Evolutionary conservation across 2,329 filamentous ascomycete genomes (phyloP), one percentile per base, ranked within the genome.

Genomic region (Metarhizium guizhouense): DNA sequence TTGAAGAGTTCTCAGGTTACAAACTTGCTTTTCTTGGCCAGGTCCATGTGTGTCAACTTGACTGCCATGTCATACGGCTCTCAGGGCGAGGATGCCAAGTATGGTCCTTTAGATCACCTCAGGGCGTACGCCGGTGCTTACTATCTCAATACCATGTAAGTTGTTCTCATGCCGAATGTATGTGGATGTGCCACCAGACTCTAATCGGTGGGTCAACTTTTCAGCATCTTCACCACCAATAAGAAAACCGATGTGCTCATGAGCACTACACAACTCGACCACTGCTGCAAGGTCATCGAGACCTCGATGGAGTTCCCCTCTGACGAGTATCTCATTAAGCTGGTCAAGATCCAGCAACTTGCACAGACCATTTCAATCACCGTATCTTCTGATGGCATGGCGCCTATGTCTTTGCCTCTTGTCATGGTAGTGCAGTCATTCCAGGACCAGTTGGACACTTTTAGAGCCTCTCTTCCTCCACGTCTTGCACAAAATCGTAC

Each of bases 1-100:
- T 64, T 79, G 51, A 77, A 75, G 61, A 77, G 74, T 59, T 74
- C 76, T 51, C 76, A 79, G 62, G 65, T 79, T 42, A 77, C 72
- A 0, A 79, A 79, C 53, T 56, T 80, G 4, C 64, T 80, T 2
- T 79, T 76, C 58, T 66, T 81, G 52, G 70, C 74, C 5, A 66
- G 77, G 42, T 76, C 75, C 6, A 71, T 79, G 61, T 75, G 74
- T 53, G 64, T 74, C 3, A 73, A 69, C 42, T 63, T 79, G 10
- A 71, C 69, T 8, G 70, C 72, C 53, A 61, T 60, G 54, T 59
- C 59, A 6, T 61, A 58, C 34, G 58, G 58, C 4, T 59, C 57
- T 11, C 58, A 75, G 51, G 60, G 63, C 0, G 62, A 60, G 16
- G 63, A 61, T 56, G 25, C 62, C 14, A 63, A 60, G 32, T 68